phyloP scores from a whole-genome alignment of 164 flowering plant genomes.

The Houttuynia cordata region DNA sequence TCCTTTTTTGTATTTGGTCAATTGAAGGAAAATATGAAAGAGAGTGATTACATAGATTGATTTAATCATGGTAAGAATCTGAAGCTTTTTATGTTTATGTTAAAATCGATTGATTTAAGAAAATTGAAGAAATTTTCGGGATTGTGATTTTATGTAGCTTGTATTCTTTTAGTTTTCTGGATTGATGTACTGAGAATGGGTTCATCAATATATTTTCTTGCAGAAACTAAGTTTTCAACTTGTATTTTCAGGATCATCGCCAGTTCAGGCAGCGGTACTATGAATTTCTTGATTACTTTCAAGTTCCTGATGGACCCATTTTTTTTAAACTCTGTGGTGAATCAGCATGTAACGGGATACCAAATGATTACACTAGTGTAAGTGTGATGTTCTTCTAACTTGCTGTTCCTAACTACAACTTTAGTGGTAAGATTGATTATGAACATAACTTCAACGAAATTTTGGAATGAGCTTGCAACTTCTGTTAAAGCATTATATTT shows the following conservation, averaged over 20 bases:
- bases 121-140: no score
- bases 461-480: no score
- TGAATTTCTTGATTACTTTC: conserved; percentile 69
- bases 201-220: not conserved
- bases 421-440: not conserved
- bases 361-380: conserved; percentile 73
- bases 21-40: not conserved
- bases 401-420: not conserved
- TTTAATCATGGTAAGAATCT: no score
- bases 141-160: not conserved
- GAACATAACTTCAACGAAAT: no score
- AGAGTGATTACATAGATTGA: no score
- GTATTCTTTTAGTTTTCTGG: not conserved
- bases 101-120: no score
- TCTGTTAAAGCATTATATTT: no score
- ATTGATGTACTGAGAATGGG: not conserved
- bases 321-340: conserved; percentile 85
- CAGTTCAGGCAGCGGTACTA: conserved; percentile 72
- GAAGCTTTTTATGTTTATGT: not conserved
- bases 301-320: conserved; percentile 73
- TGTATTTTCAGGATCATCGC: conserved; percentile 59
- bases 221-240: not conserved
- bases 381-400: conserved; percentile 9
- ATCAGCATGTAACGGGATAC: conserved; percentile 66
- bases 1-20: not conserved